Evolutionary conservation across 805 yeast species (phyloP).

Genomic region (Myxozyma sirexii): DNA sequence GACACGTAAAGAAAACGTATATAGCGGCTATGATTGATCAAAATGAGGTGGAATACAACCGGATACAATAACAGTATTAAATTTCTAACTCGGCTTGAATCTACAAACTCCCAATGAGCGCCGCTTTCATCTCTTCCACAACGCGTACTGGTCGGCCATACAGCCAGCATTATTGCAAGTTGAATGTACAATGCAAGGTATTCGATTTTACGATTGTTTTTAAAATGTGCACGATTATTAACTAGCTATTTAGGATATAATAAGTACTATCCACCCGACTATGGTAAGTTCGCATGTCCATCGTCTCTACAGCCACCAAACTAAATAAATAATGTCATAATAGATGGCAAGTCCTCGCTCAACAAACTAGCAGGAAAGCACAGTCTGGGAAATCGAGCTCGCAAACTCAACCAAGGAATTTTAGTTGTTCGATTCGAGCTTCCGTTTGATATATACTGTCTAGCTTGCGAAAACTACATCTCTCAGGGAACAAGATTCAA

Average conservation of each 20-base stretch:
- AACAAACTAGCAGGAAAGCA: constrained; percentile 41
- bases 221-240: too few relatives aligned
- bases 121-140: too few relatives aligned
- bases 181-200: constrained; percentile 3
- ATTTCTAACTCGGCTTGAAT: too few relatives aligned
- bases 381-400: constrained; percentile 38
- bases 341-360: constrained; percentile 39
- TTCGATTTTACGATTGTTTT: not conserved
- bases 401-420: constrained; percentile 36
- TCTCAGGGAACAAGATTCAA: constrained; percentile 42
- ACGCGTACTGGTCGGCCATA: too few relatives aligned
- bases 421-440: constrained; percentile 41
- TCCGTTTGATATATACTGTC: constrained; percentile 40
- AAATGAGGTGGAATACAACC: too few relatives aligned
- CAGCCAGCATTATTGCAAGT: too few relatives aligned
- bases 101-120: too few relatives aligned
- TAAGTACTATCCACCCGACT: constrained; percentile 44
- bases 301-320: too few relatives aligned
- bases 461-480: constrained; percentile 36
- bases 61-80: too few relatives aligned
- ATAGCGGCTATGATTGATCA: too few relatives aligned
- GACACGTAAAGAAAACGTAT: too few relatives aligned
- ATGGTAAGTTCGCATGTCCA: constrained; percentile 40
- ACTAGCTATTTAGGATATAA: constrained; percentile 35
- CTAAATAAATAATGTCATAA: too few relatives aligned